Evolutionary conservation across 768 basidiomycete species (phyloP).

Genomic region (Boletales sp.): DNA sequence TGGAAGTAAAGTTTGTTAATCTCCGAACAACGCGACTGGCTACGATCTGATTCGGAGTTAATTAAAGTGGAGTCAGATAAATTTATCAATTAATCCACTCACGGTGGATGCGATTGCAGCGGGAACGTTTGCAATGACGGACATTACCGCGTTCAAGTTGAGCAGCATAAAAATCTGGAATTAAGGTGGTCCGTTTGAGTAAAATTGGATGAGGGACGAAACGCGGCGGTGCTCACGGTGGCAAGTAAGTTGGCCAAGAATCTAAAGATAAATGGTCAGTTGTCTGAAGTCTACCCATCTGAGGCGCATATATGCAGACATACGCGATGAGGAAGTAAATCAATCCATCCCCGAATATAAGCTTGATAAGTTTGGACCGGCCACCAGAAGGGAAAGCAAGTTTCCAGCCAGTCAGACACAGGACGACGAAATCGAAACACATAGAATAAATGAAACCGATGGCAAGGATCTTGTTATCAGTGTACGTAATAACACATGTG

Average conservation of each 20-base stretch:
- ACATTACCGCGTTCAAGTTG: slow-evolving; percentile 69
- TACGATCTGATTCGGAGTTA: slow-evolving; percentile 50
- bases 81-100: slow-evolving; percentile 6
- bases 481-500: slow-evolving; percentile 57
- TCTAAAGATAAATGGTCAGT: slow-evolving; percentile 31
- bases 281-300: not conserved
- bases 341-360: slow-evolving; percentile 70
- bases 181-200: not conserved
- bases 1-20: slow-evolving; percentile 52
- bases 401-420: slow-evolving; percentile 60
- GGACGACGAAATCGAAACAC: slow-evolving; percentile 63
- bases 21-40: slow-evolving; percentile 62
- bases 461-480: slow-evolving; percentile 57
- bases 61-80: not conserved
- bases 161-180: slow-evolving; percentile 57
- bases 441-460: slow-evolving; percentile 72
- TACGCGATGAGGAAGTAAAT: slow-evolving; percentile 73
- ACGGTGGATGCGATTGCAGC: slow-evolving; percentile 70
- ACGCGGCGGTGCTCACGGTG: slow-evolving; percentile 29
- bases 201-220: not conserved
- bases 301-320: slow-evolving; percentile 24
- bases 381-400: slow-evolving; percentile 45
- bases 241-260: slow-evolving; percentile 66
- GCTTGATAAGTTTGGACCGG: slow-evolving; percentile 53
- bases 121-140: slow-evolving; percentile 69